These are phyloP conservation scores for Naganishia randhawae DNA, from an alignment of 768 basidiomycete species.

Conservation along the genomic window DNA sequence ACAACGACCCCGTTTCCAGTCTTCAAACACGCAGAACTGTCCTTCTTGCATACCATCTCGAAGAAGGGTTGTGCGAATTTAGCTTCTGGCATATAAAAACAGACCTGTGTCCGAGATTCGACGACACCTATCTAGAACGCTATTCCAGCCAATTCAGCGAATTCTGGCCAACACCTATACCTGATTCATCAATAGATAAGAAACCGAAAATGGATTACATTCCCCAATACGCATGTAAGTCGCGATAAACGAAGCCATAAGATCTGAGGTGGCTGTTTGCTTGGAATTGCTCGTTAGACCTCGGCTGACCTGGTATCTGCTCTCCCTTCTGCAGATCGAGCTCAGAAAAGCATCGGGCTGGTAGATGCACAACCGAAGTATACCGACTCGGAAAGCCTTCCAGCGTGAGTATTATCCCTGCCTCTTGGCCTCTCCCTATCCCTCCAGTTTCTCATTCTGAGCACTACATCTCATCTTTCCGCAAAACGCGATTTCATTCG, in stretches of 20 bases:
- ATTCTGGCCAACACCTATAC: conserved; percentile 1
- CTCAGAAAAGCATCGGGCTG: conserved; percentile 87
- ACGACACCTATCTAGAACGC: neutral
- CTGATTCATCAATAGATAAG: neutral
- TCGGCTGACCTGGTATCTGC: neutral
- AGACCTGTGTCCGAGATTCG: neutral
- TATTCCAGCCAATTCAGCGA: neutral
- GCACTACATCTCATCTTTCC: neutral
- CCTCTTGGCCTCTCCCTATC: no score
- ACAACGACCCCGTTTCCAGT: neutral
- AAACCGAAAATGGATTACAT: neutral
- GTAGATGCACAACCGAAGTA: conserved; percentile 78
- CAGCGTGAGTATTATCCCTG: neutral
- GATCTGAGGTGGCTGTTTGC: neutral
- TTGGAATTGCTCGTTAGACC: neutral
- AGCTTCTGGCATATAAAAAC: neutral
- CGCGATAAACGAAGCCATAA: neutral
- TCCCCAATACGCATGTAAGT: conserved; percentile 21
- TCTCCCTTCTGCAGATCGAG: conserved; percentile 55
- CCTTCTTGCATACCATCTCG: neutral
- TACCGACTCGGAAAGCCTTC: conserved; percentile 32
- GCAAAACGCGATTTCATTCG: no score
- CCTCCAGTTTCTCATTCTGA: no score
- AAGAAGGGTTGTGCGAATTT: neutral
- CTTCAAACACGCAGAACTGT: neutral